Conservation (phyloP, 148 eudicot species). For the Vaccinium macrocarpon region DNA sequence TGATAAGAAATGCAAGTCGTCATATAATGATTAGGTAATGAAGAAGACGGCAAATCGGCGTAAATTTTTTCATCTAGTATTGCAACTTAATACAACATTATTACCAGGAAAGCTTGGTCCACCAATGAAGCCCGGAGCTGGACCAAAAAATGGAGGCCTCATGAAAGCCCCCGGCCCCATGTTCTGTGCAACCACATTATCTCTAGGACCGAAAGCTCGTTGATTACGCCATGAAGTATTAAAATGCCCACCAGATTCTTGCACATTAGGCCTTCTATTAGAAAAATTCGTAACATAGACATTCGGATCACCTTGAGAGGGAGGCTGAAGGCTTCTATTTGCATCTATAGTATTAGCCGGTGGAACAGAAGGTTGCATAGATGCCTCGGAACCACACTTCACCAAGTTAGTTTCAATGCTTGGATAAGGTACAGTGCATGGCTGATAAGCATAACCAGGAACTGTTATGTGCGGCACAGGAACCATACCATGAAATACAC, state of each 20-base stretch:
- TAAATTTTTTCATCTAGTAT: background rate
- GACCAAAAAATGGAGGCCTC: constrained; percentile 59
- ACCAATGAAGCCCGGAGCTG: constrained; percentile 50
- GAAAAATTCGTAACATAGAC: constrained; percentile 33
- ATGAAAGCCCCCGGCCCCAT: constrained; percentile 56
- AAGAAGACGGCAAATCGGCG: background rate
- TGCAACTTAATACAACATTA: constrained; percentile 12
- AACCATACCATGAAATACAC: constrained; percentile 47
- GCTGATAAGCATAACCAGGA: constrained; percentile 62
- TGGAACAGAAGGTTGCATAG: constrained; percentile 49
- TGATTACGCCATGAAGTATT: constrained; percentile 35
- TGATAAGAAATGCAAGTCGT: background rate
- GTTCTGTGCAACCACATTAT: constrained; percentile 12
- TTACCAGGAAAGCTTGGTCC: constrained; percentile 77
- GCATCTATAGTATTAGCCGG: constrained; percentile 40
- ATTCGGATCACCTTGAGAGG: constrained; percentile 41
- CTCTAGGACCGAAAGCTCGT: constrained; percentile 21
- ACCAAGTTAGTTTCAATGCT: constrained; percentile 39
- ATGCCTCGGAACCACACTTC: constrained; percentile 48
- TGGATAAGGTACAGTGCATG: constrained; percentile 46
- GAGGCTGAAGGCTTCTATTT: constrained; percentile 34
- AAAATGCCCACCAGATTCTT: constrained; percentile 47
- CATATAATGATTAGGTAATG: background rate
- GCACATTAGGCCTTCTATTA: constrained; percentile 43
- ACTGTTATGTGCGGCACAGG: constrained; percentile 43